phyloP scores from a whole-genome alignment of 2,329 filamentous ascomycete species.

The Talaromyces amestolkiae region DNA sequence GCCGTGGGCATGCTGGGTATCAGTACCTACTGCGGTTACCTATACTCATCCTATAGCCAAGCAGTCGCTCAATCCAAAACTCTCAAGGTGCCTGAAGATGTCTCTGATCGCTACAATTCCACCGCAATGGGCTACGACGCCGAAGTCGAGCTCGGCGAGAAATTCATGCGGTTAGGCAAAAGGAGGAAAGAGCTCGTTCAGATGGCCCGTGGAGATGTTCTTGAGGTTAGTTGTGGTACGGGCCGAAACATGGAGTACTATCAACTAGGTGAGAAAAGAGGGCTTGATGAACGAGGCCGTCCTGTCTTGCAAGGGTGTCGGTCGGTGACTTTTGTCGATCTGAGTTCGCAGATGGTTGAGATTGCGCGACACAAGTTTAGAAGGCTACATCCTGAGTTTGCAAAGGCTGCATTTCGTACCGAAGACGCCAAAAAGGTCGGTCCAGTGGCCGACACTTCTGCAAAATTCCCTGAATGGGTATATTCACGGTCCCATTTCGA shows the following conservation, averaged over 20 bases:
- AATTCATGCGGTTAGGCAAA: conserved; percentile 40
- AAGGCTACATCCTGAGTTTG: conserved; percentile 33
- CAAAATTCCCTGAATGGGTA: not conserved
- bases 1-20: conserved; percentile 41
- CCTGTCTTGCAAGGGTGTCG: conserved; percentile 36
- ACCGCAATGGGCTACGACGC: conserved; percentile 46
- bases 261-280: conserved; percentile 38
- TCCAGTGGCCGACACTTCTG: conserved; percentile 9
- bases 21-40: conserved; percentile 44
- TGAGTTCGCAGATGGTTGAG: conserved; percentile 49
- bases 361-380: conserved; percentile 46
- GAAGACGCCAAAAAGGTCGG: conserved; percentile 37
- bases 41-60: conserved; percentile 43
- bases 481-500: conserved; percentile 37
- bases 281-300: conserved; percentile 32
- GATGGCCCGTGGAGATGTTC: conserved; percentile 46
- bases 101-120: conserved; percentile 48
- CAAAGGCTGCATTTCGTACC: conserved; percentile 33
- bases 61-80: conserved; percentile 34
- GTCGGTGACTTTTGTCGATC: conserved; percentile 48
- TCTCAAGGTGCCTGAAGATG: conserved; percentile 39
- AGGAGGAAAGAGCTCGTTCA: conserved; percentile 44
- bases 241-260: conserved; percentile 50
- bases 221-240: conserved; percentile 52
- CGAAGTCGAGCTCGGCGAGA: conserved; percentile 46